Percentiles rank a stretch among this genome's conserved stretches.
Evolutionary conservation across 306 rosid species (phyloP).

Genomic region (Pachyrhizus erosus): DNA sequence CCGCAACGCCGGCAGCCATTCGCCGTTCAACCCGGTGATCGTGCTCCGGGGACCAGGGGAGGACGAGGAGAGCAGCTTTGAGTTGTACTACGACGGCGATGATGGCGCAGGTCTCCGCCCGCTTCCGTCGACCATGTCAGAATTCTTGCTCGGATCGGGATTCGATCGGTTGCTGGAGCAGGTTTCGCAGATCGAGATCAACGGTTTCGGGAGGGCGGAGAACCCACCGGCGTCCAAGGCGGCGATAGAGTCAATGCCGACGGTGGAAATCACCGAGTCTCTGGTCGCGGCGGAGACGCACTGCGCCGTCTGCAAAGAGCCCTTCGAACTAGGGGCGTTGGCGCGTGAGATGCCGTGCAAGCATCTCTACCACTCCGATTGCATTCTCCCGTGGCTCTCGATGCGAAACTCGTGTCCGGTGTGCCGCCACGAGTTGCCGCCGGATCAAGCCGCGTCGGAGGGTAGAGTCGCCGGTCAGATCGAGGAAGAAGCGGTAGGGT

Average conservation of each 20-base stretch:
- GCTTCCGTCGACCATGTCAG: conserved; percentile 73
- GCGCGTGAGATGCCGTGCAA: conserved; percentile 97
- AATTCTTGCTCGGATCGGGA: conserved; percentile 78
- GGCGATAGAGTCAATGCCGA: conserved; percentile 88
- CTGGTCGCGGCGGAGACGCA: conserved; percentile 70
- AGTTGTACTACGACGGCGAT: conserved; percentile 78
- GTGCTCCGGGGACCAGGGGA: conserved; percentile 71
- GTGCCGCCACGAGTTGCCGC: conserved; percentile 85
- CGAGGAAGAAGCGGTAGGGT: conserved; percentile 76
- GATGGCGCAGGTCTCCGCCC: conserved; percentile 84
- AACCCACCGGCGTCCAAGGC: conserved; percentile 88
- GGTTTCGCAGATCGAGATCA: conserved; percentile 78
- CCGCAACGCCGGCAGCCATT: conserved; percentile 58
- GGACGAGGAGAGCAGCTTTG: conserved; percentile 60
- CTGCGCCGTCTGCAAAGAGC: conserved; percentile 91
- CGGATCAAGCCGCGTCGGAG: conserved; percentile 52
- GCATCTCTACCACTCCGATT: conserved; percentile 88
- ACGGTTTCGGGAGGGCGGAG: conserved; percentile 74
- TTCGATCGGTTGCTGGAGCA: conserved; percentile 84
- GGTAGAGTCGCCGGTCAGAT: conserved; percentile 42
- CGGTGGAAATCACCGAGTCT: conserved; percentile 57
- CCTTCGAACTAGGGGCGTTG: conserved; percentile 72
- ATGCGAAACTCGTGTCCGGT: conserved; percentile 89
- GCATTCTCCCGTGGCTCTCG: conserved; percentile 93
- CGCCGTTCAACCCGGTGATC: conserved; percentile 83